Base-by-base conservation (phyloP, 1,284 basidiomycete genomes). In the Heliocybe sulcata region DNA sequence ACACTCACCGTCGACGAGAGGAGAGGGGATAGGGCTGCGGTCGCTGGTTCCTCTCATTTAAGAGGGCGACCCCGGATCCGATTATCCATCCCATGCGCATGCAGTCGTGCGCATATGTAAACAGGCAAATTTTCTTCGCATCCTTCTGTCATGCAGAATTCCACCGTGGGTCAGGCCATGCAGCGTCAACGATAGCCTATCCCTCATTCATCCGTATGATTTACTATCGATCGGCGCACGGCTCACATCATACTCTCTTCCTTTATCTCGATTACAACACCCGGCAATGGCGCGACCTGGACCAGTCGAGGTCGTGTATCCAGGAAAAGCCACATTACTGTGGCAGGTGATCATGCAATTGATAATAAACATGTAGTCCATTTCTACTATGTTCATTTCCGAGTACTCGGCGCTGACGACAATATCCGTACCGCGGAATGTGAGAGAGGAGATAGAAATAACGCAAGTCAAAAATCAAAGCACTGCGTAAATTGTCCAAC, bases 81-180 rank as follows among this genome's bases (percentile, higher is more conserved):
- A 42, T 42, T 42, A 42, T 42, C n/a, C 38, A 42, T 42, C n/a
- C n/a, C 38, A 42, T 42, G 38, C 38, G 38, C 38, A 42, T 42
- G 16, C 38, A 42, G 38, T 42, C n/a, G 38, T 42, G 38, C 38
- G 19, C n/a, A 16, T 42, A 42, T 42, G 38, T 42, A 42, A 42
- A 42, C 8, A 16, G 19, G 4, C 38, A 42, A 42, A 42, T 42
- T 42, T 42, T 42, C 38, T 42, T 42, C 38, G 16, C 38, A 42
- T 42, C 16, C 19, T 42, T 20, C 38, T 42, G 38, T 42, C 38
- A 42, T 9, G 38, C 16, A 42, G 38, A 42, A 42, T 42, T 6
- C 38, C 19, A 20, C 3, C 38, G 38, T 42, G 38, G 38, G 38
- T n/a, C 16, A 20, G 38, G n/a, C 16, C n/a, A n/a, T n/a, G n/a